Base-by-base conservation (phyloP, 2,329 filamentous ascomycete genomes). In the Pestalotiopsis sp. region DNA sequence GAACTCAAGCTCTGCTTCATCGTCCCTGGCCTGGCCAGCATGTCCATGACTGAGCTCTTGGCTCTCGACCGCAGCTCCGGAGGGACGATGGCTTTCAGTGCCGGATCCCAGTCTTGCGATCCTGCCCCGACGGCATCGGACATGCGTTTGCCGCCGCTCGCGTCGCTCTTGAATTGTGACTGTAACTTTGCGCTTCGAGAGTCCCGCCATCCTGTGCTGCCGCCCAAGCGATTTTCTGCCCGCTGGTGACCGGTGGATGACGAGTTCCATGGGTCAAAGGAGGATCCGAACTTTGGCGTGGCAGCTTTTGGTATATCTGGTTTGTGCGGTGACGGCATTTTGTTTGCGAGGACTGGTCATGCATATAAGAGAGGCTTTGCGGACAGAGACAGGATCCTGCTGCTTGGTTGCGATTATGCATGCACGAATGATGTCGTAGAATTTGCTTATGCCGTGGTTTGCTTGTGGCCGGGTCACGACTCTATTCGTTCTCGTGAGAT, bases 201-300 rank as follows among this genome's bases (percentile, higher is more conserved):
- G 65, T 90, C 85, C 27, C 93, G 90, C 93, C 94, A 97, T 76
- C 88, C 86, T 72, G 83, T 90, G 73, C 27, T 87, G 86, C 67
- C 74, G 2, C 88, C 87, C 1, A 91, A 85, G 3, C 83, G 81
- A 69, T 89, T 90, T 69, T 95, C 92, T 57, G 92, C 89, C 56
- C 90, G 87, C 80, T 97, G 94, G 78, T 97, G 93, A 60, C 93
- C 93, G 0, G 91, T 91, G 5, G 91, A 90, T 13, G 90, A 89
- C 14, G 90, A 91, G 80, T 94, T 94, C 90, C 90, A 93, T 4
- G 89, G 85, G 78, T 92, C 91, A 74, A 91, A 92, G 69, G 77
- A 75, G 45, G 80, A 80, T 31, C 80, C 79, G 75, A 81, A 78
- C 45, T 75, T 78, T 25, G 86, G 84, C 63, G 83, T 77, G 23